A percentile compares a stretch with the other conserved stretches of the same genome.
These are phyloP conservation scores for Cladosporium colombiae DNA, from an alignment of 2,329 filamentous ascomycete species.

Conservation along the genomic window DNA sequence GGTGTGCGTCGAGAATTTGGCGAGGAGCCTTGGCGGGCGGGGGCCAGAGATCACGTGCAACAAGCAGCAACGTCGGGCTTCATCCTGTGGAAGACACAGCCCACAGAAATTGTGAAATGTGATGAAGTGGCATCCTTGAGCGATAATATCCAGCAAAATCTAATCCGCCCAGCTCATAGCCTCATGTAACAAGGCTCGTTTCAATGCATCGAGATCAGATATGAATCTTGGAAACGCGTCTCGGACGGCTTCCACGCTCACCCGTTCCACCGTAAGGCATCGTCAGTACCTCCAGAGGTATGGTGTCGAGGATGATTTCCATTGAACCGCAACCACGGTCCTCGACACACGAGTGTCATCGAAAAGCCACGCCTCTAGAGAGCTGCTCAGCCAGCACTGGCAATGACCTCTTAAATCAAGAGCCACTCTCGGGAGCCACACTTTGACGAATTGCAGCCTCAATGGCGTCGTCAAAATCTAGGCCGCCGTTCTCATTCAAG, in stretches of 20 bases:
- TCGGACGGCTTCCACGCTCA: not conserved
- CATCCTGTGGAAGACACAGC: not conserved
- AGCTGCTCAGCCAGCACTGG: not conserved
- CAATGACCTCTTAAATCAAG: not conserved
- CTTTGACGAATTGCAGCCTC: not conserved
- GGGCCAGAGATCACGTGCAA: not conserved
- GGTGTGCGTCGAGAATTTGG: constrained; percentile 3
- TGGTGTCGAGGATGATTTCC: not conserved
- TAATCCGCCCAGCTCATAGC: not conserved
- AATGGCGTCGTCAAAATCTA: not conserved
- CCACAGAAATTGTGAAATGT: not conserved
- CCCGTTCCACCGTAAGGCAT: not conserved
- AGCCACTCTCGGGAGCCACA: not conserved
- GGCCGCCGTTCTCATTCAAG: not conserved
- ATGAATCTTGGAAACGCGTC: not conserved
- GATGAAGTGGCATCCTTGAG: not conserved
- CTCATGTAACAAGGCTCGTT: not conserved
- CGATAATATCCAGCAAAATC: not conserved
- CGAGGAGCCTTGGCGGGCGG: constrained; percentile 2
- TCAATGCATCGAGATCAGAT: not conserved
- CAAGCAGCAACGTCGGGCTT: not conserved
- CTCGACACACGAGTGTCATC: not conserved
- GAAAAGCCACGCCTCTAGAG: not conserved
- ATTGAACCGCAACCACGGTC: not conserved
- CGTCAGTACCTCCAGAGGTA: not conserved